These are phyloP conservation scores for Aspergillus saccharolyticus DNA, from an alignment of 495 filamentous ascomycete genomes.

Conservation along the genomic window DNA sequence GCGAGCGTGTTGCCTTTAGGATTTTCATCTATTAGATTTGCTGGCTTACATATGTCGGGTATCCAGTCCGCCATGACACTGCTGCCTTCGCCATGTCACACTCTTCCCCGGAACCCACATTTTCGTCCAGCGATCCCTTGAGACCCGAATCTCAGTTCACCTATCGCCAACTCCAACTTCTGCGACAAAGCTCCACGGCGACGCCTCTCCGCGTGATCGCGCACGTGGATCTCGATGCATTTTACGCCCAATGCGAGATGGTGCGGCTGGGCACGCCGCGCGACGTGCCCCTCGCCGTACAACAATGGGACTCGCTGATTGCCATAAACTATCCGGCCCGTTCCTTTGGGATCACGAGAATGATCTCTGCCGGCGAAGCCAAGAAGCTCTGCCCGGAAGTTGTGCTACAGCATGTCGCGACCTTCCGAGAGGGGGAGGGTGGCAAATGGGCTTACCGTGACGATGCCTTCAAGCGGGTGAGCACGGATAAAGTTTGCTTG, in stretches of 20 bases:
- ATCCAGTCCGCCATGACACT: slow-evolving; percentile 14
- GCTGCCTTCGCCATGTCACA: slow-evolving; percentile 19
- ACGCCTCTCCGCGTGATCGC: slow-evolving; percentile 83
- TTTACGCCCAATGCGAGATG: slow-evolving; percentile 97
- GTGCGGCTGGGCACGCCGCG: slow-evolving; percentile 70
- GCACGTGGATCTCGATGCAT: slow-evolving; percentile 94
- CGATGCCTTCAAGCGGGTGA: slow-evolving; percentile 69
- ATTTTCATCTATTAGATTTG: background rate
- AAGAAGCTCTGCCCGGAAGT: slow-evolving; percentile 81
- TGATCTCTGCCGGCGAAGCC: slow-evolving; percentile 74
- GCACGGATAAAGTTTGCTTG: slow-evolving; percentile 84
- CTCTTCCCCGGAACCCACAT: slow-evolving; percentile 28
- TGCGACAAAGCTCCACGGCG: slow-evolving; percentile 62
- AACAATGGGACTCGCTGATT: slow-evolving; percentile 74
- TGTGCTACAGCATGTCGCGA: slow-evolving; percentile 87
- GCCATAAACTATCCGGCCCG: slow-evolving; percentile 94
- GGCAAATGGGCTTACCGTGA: slow-evolving; percentile 81
- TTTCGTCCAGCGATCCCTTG: slow-evolving; percentile 29
- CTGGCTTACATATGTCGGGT: background rate
- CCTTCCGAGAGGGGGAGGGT: slow-evolving; percentile 86
- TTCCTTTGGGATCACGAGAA: slow-evolving; percentile 67
- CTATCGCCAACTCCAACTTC: slow-evolving; percentile 71
- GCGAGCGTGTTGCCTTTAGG: background rate
- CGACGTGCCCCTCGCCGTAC: slow-evolving; percentile 83
- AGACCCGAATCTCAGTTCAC: slow-evolving; percentile 71